Conservation (phyloP, 768 basidiomycete species). For the Suillus alpinus region DNA sequence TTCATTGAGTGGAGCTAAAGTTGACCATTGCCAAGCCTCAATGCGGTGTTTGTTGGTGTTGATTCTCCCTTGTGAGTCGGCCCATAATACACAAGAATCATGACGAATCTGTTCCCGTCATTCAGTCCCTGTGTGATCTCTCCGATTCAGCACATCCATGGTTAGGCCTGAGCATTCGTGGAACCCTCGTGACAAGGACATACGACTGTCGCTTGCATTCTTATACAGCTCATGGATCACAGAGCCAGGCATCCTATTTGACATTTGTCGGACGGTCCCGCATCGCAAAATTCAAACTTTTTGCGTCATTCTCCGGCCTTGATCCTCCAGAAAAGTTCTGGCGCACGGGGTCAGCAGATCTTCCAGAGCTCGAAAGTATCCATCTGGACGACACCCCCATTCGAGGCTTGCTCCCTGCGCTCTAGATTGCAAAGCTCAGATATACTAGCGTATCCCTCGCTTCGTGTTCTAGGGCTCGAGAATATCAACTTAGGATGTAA, state of each 20-base stretch:
- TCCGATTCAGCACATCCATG: neutral
- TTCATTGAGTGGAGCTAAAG: no score
- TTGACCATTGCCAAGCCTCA: no score
- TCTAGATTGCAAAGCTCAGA: neutral
- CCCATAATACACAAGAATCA: neutral
- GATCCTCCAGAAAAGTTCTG: neutral
- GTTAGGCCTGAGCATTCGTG: neutral
- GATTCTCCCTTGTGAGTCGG: no score
- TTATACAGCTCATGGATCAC: neutral
- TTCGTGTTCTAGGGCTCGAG: neutral
- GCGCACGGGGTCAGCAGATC: neutral
- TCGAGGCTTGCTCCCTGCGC: neutral
- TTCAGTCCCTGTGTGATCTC: neutral
- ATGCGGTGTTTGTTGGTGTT: no score
- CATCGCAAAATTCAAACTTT: neutral
- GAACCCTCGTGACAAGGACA: neutral
- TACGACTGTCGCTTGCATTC: neutral
- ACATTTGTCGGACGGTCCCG: neutral
- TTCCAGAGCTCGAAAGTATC: neutral
- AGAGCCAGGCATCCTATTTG: neutral
- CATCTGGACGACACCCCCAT: neutral
- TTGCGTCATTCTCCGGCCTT: neutral
- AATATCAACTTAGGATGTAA: neutral
- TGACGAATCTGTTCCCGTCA: neutral
- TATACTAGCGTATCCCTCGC: neutral